These are phyloP conservation scores for Paramecium sexaurelia DNA, from an alignment of 73 alveolate genomes.

Conservation along the genomic window DNA sequence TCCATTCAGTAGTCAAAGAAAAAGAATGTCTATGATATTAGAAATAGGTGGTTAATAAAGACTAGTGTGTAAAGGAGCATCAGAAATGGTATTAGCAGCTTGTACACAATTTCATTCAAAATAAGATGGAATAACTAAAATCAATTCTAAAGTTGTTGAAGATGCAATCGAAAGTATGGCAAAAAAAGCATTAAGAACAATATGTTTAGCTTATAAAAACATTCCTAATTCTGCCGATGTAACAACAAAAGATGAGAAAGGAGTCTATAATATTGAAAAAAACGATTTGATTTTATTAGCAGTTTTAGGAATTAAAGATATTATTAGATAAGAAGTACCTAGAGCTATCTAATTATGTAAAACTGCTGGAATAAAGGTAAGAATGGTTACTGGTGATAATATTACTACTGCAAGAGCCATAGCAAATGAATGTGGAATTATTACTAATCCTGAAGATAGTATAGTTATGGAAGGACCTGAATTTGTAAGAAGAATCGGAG, in stretches of 20 bases:
- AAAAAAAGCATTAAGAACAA: constrained; percentile 74
- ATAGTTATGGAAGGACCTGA: constrained; percentile 78
- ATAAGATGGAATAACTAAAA: constrained; percentile 55
- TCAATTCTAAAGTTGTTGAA: constrained; percentile 65
- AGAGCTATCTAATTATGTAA: constrained; percentile 56
- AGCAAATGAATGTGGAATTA: constrained; percentile 87
- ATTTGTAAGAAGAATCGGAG: constrained; percentile 83
- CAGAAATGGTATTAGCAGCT: constrained; percentile 73
- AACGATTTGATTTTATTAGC: constrained; percentile 76
- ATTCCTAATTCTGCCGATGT: constrained; percentile 66
- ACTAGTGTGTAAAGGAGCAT: constrained; percentile 82
- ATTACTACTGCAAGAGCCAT: constrained; percentile 89
- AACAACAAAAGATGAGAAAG: constrained; percentile 68
- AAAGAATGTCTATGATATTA: constrained; percentile 76
- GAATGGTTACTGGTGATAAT: constrained; percentile 96
- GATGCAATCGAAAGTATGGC: constrained; percentile 80
- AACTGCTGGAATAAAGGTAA: constrained; percentile 84
- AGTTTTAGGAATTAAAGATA: constrained; percentile 82
- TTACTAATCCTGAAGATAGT: constrained; percentile 26
- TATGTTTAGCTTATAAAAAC: constrained; percentile 73
- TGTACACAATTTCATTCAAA: constrained; percentile 75
- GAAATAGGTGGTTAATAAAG: constrained; percentile 68
- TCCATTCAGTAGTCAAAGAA: constrained; percentile 83
- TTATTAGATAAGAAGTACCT: constrained; percentile 80
- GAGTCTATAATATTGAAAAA: constrained; percentile 72